These are phyloP conservation scores for Phytophthora syringae DNA, from an alignment of 352 stramenopile genomes.

Conservation along the genomic window DNA sequence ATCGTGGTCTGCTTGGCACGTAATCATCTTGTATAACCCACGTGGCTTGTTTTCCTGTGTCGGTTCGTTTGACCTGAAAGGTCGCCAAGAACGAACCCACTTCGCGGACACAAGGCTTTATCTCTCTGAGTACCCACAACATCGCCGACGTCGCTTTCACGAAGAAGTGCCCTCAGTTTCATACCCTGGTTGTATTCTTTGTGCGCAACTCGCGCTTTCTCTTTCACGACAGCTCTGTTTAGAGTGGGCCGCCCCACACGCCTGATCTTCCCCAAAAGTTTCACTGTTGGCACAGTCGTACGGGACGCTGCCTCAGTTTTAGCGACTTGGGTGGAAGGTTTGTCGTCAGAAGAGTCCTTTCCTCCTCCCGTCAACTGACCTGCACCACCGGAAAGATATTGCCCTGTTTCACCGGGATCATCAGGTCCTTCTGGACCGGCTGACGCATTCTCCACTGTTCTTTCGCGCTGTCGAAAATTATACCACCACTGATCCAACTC, in stretches of 20 bases:
- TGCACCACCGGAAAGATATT: no score
- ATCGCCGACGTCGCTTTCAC: neutral
- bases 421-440: no score
- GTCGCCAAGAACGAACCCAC: slow-evolving; percentile 1
- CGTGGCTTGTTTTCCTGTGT: neutral
- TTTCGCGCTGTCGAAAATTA: slow-evolving; percentile 5
- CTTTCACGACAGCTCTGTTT: neutral
- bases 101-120: neutral
- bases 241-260: neutral
- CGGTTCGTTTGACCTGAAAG: neutral
- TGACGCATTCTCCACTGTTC: neutral
- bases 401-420: no score
- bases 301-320: neutral
- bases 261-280: neutral
- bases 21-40: neutral
- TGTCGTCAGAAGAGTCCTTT: no score
- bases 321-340: neutral
- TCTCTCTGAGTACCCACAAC: neutral
- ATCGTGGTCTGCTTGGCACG: neutral
- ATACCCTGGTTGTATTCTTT: slow-evolving; percentile 16
- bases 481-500: slow-evolving; percentile 16
- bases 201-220: neutral
- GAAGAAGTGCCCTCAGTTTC: slow-evolving; percentile 4
- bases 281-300: neutral
- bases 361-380: no score